Conservation (phyloP, 1,284 basidiomycete species). For the Austroboletus novae-zelandiae region DNA sequence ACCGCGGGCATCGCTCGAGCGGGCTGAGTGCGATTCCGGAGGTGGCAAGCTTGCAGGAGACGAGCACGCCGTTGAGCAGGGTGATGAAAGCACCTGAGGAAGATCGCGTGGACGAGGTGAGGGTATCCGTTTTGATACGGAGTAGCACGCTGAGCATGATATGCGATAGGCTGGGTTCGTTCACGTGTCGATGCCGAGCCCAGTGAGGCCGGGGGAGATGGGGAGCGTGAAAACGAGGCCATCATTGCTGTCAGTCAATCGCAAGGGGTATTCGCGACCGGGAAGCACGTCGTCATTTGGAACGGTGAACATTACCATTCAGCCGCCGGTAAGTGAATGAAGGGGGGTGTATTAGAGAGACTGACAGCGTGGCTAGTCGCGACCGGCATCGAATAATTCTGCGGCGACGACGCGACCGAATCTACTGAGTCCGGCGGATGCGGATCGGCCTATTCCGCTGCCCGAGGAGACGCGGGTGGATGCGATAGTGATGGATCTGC, state of each 20-base stretch:
- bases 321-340: slow-evolving; percentile 29
- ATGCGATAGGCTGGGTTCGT: slow-evolving; percentile 29
- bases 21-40: slow-evolving; percentile 30
- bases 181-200: slow-evolving; percentile 34
- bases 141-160: slow-evolving; percentile 5
- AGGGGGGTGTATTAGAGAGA: background rate
- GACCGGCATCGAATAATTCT: slow-evolving; percentile 30
- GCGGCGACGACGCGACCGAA: slow-evolving; percentile 24
- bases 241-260: slow-evolving; percentile 23
- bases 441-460: slow-evolving; percentile 32
- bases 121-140: slow-evolving; percentile 2
- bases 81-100: slow-evolving; percentile 16
- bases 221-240: slow-evolving; percentile 15
- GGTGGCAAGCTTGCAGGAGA: slow-evolving; percentile 29
- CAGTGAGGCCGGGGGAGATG: slow-evolving; percentile 26
- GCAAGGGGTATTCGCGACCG: slow-evolving; percentile 17
- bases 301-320: slow-evolving; percentile 33
- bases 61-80: slow-evolving; percentile 14
- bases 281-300: slow-evolving; percentile 31
- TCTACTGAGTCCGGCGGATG: slow-evolving; percentile 32
- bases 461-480: slow-evolving; percentile 14
- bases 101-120: slow-evolving; percentile 32
- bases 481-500: slow-evolving; percentile 25
- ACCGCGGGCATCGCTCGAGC: slow-evolving; percentile 19
- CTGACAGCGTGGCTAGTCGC: slow-evolving; percentile 22